Evolutionary conservation across 441 rosid species (phyloP).

Genomic region (Capsella rubella): DNA sequence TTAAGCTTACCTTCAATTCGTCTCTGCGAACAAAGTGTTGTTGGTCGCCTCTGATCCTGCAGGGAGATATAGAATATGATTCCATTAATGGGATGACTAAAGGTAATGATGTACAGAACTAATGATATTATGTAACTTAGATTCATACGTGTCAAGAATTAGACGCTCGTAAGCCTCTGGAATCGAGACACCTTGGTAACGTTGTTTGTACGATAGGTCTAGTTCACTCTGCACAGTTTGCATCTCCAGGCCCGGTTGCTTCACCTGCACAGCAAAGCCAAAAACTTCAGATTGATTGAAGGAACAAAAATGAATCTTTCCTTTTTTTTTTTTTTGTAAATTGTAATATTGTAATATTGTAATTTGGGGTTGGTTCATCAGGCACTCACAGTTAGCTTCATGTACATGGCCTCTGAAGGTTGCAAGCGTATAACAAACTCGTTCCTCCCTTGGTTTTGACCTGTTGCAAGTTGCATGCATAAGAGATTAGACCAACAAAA

Average conservation of each 20-base stretch:
- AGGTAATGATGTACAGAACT: conserved; percentile 16
- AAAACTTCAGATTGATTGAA: conserved; percentile 11
- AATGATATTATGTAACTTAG: conserved; percentile 4
- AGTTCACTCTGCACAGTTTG: conserved; percentile 92
- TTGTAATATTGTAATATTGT: background rate
- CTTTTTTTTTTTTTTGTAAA: background rate
- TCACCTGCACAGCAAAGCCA: conserved; percentile 61
- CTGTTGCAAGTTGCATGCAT: conserved; percentile 46
- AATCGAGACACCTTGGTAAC: conserved; percentile 78
- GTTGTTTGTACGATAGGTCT: conserved; percentile 92
- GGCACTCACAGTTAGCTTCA: conserved; percentile 89
- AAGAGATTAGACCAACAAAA: conserved; percentile 7
- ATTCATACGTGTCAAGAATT: conserved; percentile 92
- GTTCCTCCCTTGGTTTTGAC: conserved; percentile 96
- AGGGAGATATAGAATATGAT: conserved; percentile 27
- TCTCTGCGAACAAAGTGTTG: conserved; percentile 99
- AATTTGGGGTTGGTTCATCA: conserved; percentile 12
- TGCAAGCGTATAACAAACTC: conserved; percentile 97
- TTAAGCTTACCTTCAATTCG: conserved; percentile 76
- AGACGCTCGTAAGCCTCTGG: conserved; percentile 99
- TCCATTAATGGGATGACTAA: background rate
- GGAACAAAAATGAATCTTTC: background rate
- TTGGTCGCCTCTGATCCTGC: conserved; percentile 95
- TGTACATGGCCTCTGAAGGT: conserved; percentile 94
- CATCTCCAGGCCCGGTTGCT: conserved; percentile 99